Evolutionary conservation across 176 grass and related monocot species (phyloP).

Genomic region (Oryza meyeriana): DNA sequence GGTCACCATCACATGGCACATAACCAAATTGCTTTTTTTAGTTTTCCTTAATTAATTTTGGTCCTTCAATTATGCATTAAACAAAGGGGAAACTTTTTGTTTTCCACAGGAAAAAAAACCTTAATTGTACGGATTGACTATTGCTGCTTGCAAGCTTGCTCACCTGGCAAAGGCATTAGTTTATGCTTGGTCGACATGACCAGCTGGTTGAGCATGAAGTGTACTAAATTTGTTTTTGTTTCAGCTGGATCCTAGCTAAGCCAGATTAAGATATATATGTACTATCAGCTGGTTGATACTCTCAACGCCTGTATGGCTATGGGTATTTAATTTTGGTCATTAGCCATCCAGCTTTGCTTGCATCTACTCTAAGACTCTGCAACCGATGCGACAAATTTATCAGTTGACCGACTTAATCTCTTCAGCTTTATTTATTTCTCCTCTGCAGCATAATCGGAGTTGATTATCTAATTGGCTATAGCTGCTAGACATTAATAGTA

Average conservation of each 20-base stretch:
- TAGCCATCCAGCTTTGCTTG: conserved; percentile 22
- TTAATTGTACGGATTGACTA: neutral
- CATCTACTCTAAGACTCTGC: conserved; percentile 10
- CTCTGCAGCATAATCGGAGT: neutral
- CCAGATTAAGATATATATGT: neutral
- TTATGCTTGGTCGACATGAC: neutral
- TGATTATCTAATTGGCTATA: neutral
- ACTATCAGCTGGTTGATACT: neutral
- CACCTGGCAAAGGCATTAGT: neutral
- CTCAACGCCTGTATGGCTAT: neutral
- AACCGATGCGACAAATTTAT: conserved; percentile 1
- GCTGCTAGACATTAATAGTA: neutral
- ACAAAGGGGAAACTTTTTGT: neutral
- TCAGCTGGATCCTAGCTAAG: conserved; percentile 20
- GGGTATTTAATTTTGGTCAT: neutral
- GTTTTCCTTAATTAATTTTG: neutral
- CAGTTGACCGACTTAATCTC: conserved; percentile 7
- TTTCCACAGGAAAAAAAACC: neutral
- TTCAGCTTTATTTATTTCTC: neutral
- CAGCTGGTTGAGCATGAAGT: neutral
- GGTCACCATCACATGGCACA: conserved; percentile 22
- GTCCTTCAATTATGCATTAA: neutral
- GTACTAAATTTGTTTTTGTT: neutral
- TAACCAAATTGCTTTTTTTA: neutral
- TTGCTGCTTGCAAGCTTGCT: neutral